Conservation (phyloP, 331 rosid species). For the Malus hybrid region DNA sequence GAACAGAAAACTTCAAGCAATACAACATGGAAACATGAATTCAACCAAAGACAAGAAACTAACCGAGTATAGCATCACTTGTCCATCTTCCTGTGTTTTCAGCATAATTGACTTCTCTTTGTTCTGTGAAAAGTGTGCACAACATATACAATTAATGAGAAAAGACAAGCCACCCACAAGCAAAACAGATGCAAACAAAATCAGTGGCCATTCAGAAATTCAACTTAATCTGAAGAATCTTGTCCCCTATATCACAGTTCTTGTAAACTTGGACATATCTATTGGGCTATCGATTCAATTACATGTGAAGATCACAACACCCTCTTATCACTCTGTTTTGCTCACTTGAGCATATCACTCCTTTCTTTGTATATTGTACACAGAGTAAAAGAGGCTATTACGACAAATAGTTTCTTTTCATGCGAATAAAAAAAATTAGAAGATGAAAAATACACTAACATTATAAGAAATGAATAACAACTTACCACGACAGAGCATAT, state of each 20-base stretch:
- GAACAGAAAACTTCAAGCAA: constrained; percentile 9
- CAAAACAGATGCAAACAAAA: neutral
- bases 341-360: neutral
- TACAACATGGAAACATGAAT: neutral
- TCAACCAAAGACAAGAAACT: constrained; percentile 19
- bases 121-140: constrained; percentile 24
- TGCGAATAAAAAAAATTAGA: too few species aligned
- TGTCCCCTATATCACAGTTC: neutral
- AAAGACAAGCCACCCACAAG: neutral
- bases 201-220: neutral
- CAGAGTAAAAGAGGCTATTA: neutral
- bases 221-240: neutral
- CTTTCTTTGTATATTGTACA: neutral
- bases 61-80: constrained; percentile 36
- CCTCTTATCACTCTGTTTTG: neutral
- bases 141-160: constrained; percentile 2
- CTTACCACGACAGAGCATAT: constrained; percentile 50
- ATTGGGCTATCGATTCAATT: neutral
- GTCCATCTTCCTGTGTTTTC: constrained; percentile 49
- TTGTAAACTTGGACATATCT: neutral
- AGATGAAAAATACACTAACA: neutral
- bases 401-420: neutral
- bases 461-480: neutral
- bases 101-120: constrained; percentile 33
- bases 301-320: neutral